Percentiles rank a stretch among this genome's conserved stretches.
Conservation (phyloP, 345 rosid genomes). For the Syzygium aqueum region DNA sequence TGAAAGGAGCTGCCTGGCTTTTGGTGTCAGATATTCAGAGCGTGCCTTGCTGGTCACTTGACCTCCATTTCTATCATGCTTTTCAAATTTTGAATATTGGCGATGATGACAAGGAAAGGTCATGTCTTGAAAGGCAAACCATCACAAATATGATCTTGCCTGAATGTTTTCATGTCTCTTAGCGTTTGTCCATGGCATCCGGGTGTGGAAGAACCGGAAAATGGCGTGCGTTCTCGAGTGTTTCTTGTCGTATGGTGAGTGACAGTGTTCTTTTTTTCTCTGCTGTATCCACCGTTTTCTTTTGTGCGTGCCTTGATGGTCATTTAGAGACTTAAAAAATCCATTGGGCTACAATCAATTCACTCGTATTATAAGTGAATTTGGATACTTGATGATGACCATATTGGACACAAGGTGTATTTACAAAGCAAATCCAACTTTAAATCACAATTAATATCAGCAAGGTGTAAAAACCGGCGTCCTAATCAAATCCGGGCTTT, state of each 20-base stretch:
- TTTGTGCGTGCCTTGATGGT: not conserved
- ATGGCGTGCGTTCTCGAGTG: not conserved
- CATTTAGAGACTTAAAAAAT: not conserved
- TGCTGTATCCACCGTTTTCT: not conserved
- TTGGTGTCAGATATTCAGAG: not conserved
- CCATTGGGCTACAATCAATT: not conserved
- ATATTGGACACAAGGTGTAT: not conserved
- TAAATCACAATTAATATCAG: not conserved
- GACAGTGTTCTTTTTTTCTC: not conserved
- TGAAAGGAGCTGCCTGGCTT: not conserved
- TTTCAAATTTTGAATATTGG: not conserved
- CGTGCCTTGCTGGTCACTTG: not conserved
- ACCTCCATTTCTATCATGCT: not conserved
- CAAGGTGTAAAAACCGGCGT: not conserved
- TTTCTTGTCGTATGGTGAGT: not conserved
- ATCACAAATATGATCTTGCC: not conserved
- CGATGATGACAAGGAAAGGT: not conserved
- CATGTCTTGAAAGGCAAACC: not conserved
- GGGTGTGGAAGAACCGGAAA: not conserved
- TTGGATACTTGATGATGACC: not conserved
- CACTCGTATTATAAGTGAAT: not conserved
- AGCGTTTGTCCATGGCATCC: not conserved
- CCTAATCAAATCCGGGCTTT: not conserved
- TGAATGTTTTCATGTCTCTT: not conserved
- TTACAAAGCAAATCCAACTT: not conserved